Evolutionary conservation across 2,329 filamentous ascomycete species (phyloP).

Genomic region (Chaetomium sp.): DNA sequence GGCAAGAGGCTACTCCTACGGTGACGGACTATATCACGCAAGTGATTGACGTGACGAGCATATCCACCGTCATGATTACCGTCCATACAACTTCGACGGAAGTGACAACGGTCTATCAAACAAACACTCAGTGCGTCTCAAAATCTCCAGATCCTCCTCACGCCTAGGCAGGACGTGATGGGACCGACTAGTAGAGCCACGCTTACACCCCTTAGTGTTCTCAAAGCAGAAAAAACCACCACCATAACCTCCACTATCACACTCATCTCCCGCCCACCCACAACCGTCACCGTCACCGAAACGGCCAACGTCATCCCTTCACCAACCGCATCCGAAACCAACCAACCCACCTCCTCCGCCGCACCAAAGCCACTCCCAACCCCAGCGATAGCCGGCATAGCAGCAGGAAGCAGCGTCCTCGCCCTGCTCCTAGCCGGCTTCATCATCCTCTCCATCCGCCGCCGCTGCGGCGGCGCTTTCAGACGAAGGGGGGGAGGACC

Average conservation of each 20-base stretch:
- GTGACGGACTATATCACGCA: constrained; percentile 28
- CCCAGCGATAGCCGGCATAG: constrained; percentile 31
- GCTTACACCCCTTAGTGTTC: constrained; percentile 24
- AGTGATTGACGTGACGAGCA: constrained; percentile 23
- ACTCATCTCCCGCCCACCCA: constrained; percentile 27
- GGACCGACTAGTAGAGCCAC: neutral
- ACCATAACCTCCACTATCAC: constrained; percentile 33
- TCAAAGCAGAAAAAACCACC: constrained; percentile 31
- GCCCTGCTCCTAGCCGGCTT: constrained; percentile 27
- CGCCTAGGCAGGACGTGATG: neutral
- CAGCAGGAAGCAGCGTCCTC: constrained; percentile 25
- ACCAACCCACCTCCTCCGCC: constrained; percentile 10
- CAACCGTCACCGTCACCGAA: constrained; percentile 28
- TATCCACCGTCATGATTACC: constrained; percentile 24
- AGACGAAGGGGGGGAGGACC: neutral
- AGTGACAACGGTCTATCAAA: constrained; percentile 28
- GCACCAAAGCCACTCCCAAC: constrained; percentile 22
- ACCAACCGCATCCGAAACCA: constrained; percentile 12
- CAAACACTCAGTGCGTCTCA: constrained; percentile 28
- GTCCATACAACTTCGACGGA: constrained; percentile 29
- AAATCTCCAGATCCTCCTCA: neutral
- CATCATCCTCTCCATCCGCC: constrained; percentile 30
- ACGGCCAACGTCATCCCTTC: constrained; percentile 25
- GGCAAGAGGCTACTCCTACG: constrained; percentile 12
- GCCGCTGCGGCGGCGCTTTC: constrained; percentile 18